phyloP scores from a whole-genome alignment of 2,329 filamentous ascomycete genomes.

The Aspergillus spinulosporus region DNA sequence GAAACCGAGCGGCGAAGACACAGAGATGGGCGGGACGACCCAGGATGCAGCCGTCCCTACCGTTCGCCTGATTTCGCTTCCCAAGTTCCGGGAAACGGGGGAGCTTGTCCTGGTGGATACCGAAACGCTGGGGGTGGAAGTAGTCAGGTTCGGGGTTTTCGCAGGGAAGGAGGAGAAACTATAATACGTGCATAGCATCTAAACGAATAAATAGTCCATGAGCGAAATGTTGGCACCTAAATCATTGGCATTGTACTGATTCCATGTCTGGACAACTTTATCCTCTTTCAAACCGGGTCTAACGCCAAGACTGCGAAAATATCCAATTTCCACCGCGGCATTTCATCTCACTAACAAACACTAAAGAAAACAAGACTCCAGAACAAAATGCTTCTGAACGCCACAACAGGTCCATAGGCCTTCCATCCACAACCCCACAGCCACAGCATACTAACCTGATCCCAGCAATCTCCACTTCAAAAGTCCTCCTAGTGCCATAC shows the following conservation, averaged over 20 bases:
- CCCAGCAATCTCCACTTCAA: constrained; percentile 65
- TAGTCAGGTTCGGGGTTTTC: constrained; percentile 59
- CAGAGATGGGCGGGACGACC: constrained; percentile 35
- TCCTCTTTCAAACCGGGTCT: neutral
- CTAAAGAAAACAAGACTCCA: neutral
- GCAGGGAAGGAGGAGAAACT: constrained; percentile 37
- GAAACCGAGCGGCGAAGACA: constrained; percentile 35
- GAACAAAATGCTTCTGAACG: constrained; percentile 34
- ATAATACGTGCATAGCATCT: constrained; percentile 17
- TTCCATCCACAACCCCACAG: neutral
- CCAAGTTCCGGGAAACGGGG: constrained; percentile 74
- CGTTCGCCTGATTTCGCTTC: constrained; percentile 78
- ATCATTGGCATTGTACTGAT: no score
- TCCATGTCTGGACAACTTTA: no score
- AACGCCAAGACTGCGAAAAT: constrained; percentile 21
- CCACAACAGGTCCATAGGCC: constrained; percentile 33
- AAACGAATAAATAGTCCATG: constrained; percentile 8
- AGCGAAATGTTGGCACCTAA: neutral
- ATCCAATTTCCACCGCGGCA: neutral
- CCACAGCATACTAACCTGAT: neutral
- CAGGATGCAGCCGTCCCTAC: constrained; percentile 61
- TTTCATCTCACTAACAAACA: neutral
- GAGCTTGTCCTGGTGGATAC: constrained; percentile 81
- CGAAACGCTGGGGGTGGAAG: constrained; percentile 78
- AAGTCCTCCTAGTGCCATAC: constrained; percentile 79